Conservation (phyloP, 140 eudicot species). For the Senecio squalidus region DNA sequence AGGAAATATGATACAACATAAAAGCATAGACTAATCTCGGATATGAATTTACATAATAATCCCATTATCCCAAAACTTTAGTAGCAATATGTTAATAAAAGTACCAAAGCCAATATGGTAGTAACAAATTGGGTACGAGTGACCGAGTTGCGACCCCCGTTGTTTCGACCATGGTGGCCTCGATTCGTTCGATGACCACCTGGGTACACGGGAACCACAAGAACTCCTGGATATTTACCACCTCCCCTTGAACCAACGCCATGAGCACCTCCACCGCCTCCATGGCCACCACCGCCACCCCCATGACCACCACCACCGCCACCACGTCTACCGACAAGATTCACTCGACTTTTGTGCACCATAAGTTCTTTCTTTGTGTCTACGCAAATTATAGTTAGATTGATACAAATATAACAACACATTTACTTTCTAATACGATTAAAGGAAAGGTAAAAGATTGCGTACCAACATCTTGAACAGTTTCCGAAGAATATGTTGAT, state of each 20-base stretch:
- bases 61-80: neutral
- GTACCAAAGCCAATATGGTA: neutral
- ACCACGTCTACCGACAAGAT: conserved; percentile 2
- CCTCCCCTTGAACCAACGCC: conserved; percentile 9
- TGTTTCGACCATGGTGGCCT: conserved; percentile 7
- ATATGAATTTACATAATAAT: too few species aligned
- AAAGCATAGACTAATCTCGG: too few species aligned
- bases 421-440: too few species aligned
- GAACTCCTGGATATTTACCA: neutral
- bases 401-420: neutral
- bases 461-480: neutral
- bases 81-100: neutral
- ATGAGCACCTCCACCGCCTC: neutral
- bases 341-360: neutral
- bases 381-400: neutral
- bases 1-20: too few species aligned
- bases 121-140: neutral
- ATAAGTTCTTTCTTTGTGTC: neutral
- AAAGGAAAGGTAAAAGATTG: neutral
- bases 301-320: conserved; percentile 1
- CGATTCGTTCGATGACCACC: conserved; percentile 1
- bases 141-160: neutral
- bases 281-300: neutral
- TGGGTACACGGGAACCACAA: conserved; percentile 4
- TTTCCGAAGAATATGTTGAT: neutral